These are phyloP conservation scores for Fusarium buharicum DNA, from an alignment of 2,329 filamentous ascomycete species.

Conservation along the genomic window DNA sequence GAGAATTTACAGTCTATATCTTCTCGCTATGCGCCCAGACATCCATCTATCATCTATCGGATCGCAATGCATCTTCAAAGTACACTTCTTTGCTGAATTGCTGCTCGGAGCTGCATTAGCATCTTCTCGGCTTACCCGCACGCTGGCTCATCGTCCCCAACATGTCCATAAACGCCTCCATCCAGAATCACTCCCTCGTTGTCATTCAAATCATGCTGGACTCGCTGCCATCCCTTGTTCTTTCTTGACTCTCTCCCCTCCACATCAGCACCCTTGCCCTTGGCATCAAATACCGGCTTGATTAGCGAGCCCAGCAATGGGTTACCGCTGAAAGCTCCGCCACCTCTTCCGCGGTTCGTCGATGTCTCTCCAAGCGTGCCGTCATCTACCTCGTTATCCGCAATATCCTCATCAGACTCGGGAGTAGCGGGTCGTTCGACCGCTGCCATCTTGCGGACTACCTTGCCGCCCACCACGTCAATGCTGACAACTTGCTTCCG, in stretches of 20 bases:
- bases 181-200: slow-evolving; percentile 70
- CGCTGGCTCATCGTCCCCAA: slow-evolving; percentile 51
- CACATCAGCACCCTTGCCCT: slow-evolving; percentile 60
- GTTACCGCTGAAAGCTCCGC: slow-evolving; percentile 74
- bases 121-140: slow-evolving; percentile 44
- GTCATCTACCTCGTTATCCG: slow-evolving; percentile 48
- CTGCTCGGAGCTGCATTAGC: no score
- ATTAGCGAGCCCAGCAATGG: slow-evolving; percentile 74
- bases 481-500: slow-evolving; percentile 85
- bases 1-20: neutral
- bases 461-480: slow-evolving; percentile 80
- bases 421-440: slow-evolving; percentile 68
- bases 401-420: slow-evolving; percentile 54
- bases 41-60: no score
- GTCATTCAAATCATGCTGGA: slow-evolving; percentile 68
- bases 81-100: no score
- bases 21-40: neutral
- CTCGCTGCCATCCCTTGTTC: slow-evolving; percentile 64
- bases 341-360: slow-evolving; percentile 47
- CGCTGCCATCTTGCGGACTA: slow-evolving; percentile 77
- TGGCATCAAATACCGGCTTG: slow-evolving; percentile 67
- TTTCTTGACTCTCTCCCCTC: slow-evolving; percentile 56
- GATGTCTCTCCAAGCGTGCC: slow-evolving; percentile 49
- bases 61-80: no score
- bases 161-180: slow-evolving; percentile 62